Conservation (phyloP, 2,329 filamentous ascomycete genomes). For the Pseudogymnoascus sp. region DNA sequence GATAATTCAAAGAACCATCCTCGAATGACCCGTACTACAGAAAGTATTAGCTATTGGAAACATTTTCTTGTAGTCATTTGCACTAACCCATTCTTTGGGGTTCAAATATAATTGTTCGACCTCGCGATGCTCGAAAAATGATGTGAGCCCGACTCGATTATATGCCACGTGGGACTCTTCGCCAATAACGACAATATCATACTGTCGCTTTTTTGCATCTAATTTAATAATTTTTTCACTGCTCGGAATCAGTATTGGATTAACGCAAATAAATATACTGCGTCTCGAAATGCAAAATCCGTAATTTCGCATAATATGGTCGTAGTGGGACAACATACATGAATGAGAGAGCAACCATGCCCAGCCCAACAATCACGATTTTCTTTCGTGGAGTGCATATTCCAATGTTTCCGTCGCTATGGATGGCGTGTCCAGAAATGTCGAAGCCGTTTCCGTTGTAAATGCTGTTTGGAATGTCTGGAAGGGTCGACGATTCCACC, state of each 20-base stretch:
- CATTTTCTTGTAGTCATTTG: background rate
- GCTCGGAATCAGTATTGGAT: slow-evolving; percentile 9
- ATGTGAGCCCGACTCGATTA: slow-evolving; percentile 82
- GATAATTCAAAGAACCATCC: slow-evolving; percentile 64
- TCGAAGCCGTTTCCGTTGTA: background rate
- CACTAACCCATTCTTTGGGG: slow-evolving; percentile 67
- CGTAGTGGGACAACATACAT: slow-evolving; percentile 54
- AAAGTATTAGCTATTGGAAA: slow-evolving; percentile 9
- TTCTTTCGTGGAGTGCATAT: slow-evolving; percentile 45
- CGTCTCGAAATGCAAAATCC: background rate
- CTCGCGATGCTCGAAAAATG: slow-evolving; percentile 79
- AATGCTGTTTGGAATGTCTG: slow-evolving; percentile 1
- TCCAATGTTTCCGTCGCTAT: background rate
- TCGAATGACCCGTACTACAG: slow-evolving; percentile 38
- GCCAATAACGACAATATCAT: slow-evolving; percentile 77
- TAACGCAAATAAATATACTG: background rate
- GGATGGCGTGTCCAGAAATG: background rate
- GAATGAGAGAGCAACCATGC: slow-evolving; percentile 87
- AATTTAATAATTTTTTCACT: slow-evolving; percentile 87
- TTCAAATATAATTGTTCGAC: slow-evolving; percentile 88
- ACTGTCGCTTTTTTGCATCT: slow-evolving; percentile 67
- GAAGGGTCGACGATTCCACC: background rate
- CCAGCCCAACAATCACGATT: slow-evolving; percentile 77
- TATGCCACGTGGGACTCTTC: slow-evolving; percentile 86
- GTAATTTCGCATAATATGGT: background rate